Conservation (phyloP, 2,329 filamentous ascomycete genomes). For the Talaromyces sp. region DNA sequence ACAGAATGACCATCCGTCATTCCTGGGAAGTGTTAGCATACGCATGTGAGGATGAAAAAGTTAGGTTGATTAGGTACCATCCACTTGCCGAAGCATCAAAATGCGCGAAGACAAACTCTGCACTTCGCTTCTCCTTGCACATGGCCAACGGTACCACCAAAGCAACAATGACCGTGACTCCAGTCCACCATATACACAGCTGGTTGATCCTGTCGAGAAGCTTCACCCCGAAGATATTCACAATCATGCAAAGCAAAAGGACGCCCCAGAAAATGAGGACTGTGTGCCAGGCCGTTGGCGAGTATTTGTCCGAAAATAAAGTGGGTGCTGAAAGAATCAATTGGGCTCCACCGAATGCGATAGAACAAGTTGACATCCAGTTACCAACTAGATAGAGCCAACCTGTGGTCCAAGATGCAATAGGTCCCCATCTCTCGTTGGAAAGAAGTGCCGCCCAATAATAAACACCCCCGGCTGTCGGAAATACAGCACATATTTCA, state of each 20-base stretch:
- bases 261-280: background rate
- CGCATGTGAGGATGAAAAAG: too few species aligned
- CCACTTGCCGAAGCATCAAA: background rate
- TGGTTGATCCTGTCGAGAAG: background rate
- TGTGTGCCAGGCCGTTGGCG: background rate
- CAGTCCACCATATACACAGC: background rate
- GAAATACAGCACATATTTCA: background rate
- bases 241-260: background rate
- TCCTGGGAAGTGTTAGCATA: background rate
- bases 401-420: background rate
- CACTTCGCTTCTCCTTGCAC: background rate
- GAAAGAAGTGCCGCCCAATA: background rate
- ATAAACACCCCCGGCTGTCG: background rate
- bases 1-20: background rate
- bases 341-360: background rate
- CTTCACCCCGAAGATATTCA: background rate
- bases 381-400: background rate
- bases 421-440: background rate
- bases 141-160: background rate
- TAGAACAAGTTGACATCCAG: background rate
- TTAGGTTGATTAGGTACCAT: background rate
- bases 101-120: background rate
- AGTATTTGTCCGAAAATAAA: background rate
- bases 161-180: background rate
- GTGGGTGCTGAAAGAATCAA: background rate